Base-by-base conservation (phyloP, 2,329 filamentous ascomycete species). In the Diplodia mutila region DNA sequence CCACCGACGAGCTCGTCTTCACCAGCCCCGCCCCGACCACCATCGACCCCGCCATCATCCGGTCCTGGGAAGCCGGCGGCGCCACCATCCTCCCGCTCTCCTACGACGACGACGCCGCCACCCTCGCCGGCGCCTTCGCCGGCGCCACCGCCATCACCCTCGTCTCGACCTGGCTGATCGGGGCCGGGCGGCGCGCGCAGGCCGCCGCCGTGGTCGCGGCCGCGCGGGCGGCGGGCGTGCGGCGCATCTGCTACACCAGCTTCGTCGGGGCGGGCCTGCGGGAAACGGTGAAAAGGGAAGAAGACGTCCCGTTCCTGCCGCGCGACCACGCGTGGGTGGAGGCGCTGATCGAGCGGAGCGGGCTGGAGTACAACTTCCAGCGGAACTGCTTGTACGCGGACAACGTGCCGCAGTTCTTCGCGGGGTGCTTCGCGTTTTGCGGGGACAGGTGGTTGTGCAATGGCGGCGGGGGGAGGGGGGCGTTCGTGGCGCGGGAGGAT, bases 161-260 rank as follows among this genome's bases (percentile, higher is more conserved):
- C 55, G 29, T 46, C 34, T 59, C 55, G 23, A 59, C 55, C 14
- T 59, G 55, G 55, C 55, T 59, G 55, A 59, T 46, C 55, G 55
- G 55, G 34, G 6, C 7, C 1, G 52, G 52, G 18, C 27, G 52
- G 14, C 27, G 52, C 27, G 14, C 37, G 6, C 55, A 59, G 55
- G 37, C 46, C 55, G 9, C 4, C 11, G 46, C 29, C 55, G 34
- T 59, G 23, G n/a, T 59, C 55, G 14, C 27, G 14, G 55, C 55
- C 4, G 55, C 37, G 1, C n/a, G 25, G 5, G 55, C 55, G 1
- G 55, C 55, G 12, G 55, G 55, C 34, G 55, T 59, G 3, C 2
- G 5, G n/a, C 55, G 55, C 55, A 42, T 59, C 23, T 59, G 55
- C 55, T 59, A 59, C 55, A 59, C 55, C 0, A 59, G 55, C 55